phyloP scores from a whole-genome alignment of 148 eudicot genomes.

The Bassia scoparia region DNA sequence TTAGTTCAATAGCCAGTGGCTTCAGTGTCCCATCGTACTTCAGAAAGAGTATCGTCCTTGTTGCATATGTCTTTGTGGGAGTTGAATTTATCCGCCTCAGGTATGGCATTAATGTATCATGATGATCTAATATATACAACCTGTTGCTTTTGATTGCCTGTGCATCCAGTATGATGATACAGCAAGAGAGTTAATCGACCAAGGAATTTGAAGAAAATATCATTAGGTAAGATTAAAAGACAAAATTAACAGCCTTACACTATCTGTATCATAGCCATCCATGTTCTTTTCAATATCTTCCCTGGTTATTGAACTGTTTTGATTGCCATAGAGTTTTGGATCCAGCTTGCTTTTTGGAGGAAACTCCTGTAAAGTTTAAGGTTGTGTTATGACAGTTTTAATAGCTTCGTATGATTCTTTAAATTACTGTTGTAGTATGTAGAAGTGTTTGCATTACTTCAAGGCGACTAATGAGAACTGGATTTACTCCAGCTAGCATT shows the following conservation, averaged over 20 bases:
- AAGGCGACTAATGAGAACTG: slow-evolving; percentile 61
- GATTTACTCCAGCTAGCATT: slow-evolving; percentile 96
- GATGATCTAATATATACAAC: slow-evolving; percentile 78
- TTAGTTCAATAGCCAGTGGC: slow-evolving; percentile 82
- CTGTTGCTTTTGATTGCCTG: slow-evolving; percentile 64
- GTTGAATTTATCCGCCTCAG: slow-evolving; percentile 61
- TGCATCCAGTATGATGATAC: neutral
- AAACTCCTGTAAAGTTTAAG: slow-evolving; percentile 50
- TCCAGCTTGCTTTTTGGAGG: slow-evolving; percentile 82
- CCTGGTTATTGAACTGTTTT: slow-evolving; percentile 61
- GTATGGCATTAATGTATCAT: slow-evolving; percentile 80
- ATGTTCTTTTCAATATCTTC: slow-evolving; percentile 61
- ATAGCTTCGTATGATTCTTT: neutral
- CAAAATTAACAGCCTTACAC: slow-evolving; percentile 31
- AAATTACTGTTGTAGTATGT: neutral
- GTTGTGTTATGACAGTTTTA: neutral
- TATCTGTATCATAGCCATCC: slow-evolving; percentile 56
- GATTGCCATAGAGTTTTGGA: slow-evolving; percentile 54
- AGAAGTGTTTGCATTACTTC: slow-evolving; percentile 38
- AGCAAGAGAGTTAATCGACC: neutral
- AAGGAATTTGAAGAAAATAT: neutral
- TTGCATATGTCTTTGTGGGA: slow-evolving; percentile 71
- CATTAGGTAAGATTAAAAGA: too few species aligned
- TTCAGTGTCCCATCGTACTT: slow-evolving; percentile 73
- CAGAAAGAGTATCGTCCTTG: slow-evolving; percentile 62